phyloP scores from a whole-genome alignment of 2,329 filamentous ascomycete species.

The Rutstroemia sp. region DNA sequence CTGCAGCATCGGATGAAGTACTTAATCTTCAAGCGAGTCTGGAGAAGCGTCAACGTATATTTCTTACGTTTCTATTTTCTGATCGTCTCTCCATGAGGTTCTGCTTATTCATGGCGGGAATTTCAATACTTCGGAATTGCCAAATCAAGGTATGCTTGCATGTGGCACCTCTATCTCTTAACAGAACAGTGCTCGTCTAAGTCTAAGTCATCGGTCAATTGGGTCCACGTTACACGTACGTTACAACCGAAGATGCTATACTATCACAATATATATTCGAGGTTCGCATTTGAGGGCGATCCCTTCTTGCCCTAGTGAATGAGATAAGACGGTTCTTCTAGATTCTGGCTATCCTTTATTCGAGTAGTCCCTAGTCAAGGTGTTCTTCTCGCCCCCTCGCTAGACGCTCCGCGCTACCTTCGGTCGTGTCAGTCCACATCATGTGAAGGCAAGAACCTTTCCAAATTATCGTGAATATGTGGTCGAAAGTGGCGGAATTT shows the following conservation, averaged over 20 bases:
- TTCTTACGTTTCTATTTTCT: constrained; percentile 1
- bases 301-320: background rate
- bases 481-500: constrained; percentile 5
- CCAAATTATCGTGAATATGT: constrained; percentile 9
- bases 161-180: constrained; percentile 1
- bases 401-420: background rate
- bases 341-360: background rate
- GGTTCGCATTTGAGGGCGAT: background rate
- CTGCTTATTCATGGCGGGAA: constrained; percentile 1
- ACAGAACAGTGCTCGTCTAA: background rate
- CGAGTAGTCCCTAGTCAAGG: background rate
- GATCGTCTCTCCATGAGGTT: background rate
- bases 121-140: constrained; percentile 10
- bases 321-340: constrained; percentile 5
- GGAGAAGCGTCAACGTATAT: constrained; percentile 3
- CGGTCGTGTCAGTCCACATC: constrained; percentile 5
- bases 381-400: background rate
- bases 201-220: background rate
- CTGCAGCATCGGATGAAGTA: constrained; percentile 10
- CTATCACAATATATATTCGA: background rate
- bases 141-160: background rate
- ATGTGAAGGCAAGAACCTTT: constrained; percentile 8
- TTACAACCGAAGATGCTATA: no score
- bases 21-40: constrained; percentile 3
- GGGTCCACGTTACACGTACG: background rate